Evolutionary conservation across 306 rosid genomes (phyloP), one percentile per base, ranked within the genome.

Genomic region (Vigna nakashimae): DNA sequence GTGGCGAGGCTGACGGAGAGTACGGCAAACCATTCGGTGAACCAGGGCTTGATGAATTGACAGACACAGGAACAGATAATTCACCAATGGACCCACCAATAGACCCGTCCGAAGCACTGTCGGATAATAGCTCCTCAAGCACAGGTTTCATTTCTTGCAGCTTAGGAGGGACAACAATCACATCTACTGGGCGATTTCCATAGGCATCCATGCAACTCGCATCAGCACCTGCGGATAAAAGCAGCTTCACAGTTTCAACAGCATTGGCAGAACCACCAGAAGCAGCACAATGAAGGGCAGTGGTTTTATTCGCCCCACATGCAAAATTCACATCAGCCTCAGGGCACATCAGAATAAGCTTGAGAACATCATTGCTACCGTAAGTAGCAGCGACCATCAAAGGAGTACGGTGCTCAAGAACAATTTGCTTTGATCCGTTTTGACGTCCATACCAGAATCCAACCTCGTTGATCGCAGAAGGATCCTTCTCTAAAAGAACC

Each of bases 261-360:
- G 85, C 90, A 22, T 89, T 83, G 38, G 64, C 52, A 6, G 98
- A 88, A 7, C 98, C 98, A 30, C 98, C 92, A 36, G 92, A 89
- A 10, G 97, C 90, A 81, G 97, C 98, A 84, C 95, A 93, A 58
- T 93, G 98, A 80, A 93, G 98, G 5, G 98, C 97, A 45, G 98
- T 93, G 79, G 82, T 91, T 78, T 88, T 87, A 69, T 81, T 87
- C 15, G 74, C 28, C 60, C 90, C 91, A 70, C 97, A 89, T 1
- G 91, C 79, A n/a, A 88, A 88, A 83, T 93, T 87, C 9, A 91
- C 95, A 58, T 88, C 93, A 4, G 65, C 77, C 51, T 84, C 88
- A 0, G 87, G 84, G 66, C 73, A 65, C 6, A 75, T 67, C 32
- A 93, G 79, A 60, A 93, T 84, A 65, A 93, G 73, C 81, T 89